Conservation (phyloP, 306 rosid genomes). For the Dalbergia cochinchinensis region DNA sequence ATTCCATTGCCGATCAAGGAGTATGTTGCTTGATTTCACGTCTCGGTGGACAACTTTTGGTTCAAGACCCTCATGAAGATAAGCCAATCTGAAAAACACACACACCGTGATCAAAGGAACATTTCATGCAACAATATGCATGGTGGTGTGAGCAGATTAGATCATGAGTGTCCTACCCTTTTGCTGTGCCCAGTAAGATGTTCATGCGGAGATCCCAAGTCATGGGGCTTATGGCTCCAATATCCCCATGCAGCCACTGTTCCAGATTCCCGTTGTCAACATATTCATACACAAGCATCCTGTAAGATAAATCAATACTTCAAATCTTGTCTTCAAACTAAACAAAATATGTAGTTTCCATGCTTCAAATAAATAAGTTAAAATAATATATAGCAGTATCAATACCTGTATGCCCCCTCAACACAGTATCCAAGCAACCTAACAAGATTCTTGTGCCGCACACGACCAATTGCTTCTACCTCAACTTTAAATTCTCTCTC, state of each 20-base stretch:
- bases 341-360: conserved; percentile 32
- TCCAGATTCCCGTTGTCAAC: conserved; percentile 95
- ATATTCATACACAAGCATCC: conserved; percentile 99
- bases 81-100: conserved; percentile 76
- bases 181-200: conserved; percentile 87
- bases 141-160: conserved; percentile 1
- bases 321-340: conserved; percentile 30
- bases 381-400: neutral
- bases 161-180: conserved; percentile 66
- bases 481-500: conserved; percentile 95
- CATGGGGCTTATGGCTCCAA: conserved; percentile 87
- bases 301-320: conserved; percentile 47
- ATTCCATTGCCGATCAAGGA: conserved; percentile 90
- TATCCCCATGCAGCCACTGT: conserved; percentile 96
- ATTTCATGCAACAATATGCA: conserved; percentile 33
- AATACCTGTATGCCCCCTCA: conserved; percentile 97
- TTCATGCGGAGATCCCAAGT: conserved; percentile 94
- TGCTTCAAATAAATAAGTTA: neutral
- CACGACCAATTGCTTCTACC: conserved; percentile 97
- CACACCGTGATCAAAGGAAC: conserved; percentile 31
- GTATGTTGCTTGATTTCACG: conserved; percentile 93
- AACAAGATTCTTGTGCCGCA: conserved; percentile 97
- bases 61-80: conserved; percentile 99
- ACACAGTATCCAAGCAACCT: conserved; percentile 98
- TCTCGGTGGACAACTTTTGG: conserved; percentile 99